Evolutionary conservation across 257 asterid species (phyloP).

Genomic region (Salvia miltiorrhiza): DNA sequence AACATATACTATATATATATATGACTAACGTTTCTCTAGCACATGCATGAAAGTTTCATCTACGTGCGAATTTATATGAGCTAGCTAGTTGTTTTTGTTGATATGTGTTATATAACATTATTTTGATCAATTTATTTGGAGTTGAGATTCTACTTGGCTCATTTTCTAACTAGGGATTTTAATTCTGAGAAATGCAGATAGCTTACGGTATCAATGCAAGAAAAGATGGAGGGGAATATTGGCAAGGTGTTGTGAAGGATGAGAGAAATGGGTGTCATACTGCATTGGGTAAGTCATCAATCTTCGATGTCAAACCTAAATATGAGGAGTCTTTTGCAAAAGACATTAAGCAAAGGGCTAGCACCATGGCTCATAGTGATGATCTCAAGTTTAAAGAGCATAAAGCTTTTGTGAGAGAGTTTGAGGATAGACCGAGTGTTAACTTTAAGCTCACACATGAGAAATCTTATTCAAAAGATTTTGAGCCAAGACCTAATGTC

Average conservation of each 20-base stretch:
- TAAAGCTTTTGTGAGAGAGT: neutral
- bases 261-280: constrained; percentile 16
- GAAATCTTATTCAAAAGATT: constrained; percentile 2
- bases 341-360: constrained; percentile 29
- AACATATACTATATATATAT: too few species aligned
- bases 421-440: constrained; percentile 21
- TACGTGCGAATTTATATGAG: too few species aligned
- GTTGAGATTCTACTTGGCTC: neutral
- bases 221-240: constrained; percentile 26
- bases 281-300: neutral
- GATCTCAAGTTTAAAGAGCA: neutral
- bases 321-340: neutral
- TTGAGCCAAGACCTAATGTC: constrained; percentile 24
- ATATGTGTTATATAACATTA: neutral
- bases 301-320: neutral
- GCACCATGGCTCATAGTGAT: neutral
- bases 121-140: neutral
- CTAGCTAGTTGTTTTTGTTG: too few species aligned
- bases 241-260: constrained; percentile 24
- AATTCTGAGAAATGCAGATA: constrained; percentile 29
- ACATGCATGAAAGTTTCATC: too few species aligned
- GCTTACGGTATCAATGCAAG: constrained; percentile 27
- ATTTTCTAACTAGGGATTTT: too few species aligned
- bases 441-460: neutral
- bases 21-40: too few species aligned